A percentile compares a stretch with the other conserved stretches of the same genome.
Conservation (phyloP, 1,284 basidiomycete species). For the Pseudozyma sp. region DNA sequence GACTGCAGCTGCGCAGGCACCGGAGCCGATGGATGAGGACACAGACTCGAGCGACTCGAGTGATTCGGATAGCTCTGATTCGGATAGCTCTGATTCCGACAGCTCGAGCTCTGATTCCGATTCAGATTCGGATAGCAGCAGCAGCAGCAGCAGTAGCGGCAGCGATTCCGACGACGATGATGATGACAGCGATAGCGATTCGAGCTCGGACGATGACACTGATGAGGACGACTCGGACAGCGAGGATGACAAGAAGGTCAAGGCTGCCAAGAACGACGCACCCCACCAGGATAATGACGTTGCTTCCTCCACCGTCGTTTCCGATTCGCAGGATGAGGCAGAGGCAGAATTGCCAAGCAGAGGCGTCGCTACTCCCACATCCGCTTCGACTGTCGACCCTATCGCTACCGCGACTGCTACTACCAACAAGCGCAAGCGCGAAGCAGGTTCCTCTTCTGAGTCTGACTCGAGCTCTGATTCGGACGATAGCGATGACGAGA, state of each 20-base stretch:
- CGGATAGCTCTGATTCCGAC: slow-evolving; percentile 11
- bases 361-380: slow-evolving; percentile 33
- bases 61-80: slow-evolving; percentile 19
- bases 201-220: slow-evolving; percentile 1
- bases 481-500: slow-evolving; percentile 19
- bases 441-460: slow-evolving; percentile 14
- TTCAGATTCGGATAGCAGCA: slow-evolving; percentile 6
- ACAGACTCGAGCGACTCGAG: slow-evolving; percentile 3
- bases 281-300: slow-evolving; percentile 36
- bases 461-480: slow-evolving; percentile 25
- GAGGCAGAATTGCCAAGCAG: slow-evolving; percentile 42
- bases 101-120: slow-evolving; percentile 14
- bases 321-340: slow-evolving; percentile 47
- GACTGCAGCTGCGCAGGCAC: not conserved
- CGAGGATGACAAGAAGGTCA: slow-evolving; percentile 36
- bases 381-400: slow-evolving; percentile 18
- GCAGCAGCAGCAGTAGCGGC: slow-evolving; percentile 2
- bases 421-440: slow-evolving; percentile 38
- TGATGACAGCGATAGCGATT: slow-evolving; percentile 16
- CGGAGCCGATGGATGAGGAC: slow-evolving; percentile 34
- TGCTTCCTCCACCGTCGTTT: slow-evolving; percentile 34
- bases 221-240: slow-evolving; percentile 14
- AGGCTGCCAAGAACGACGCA: slow-evolving; percentile 23
- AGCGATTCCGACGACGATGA: slow-evolving; percentile 30
- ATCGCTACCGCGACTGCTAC: not conserved